Evolutionary conservation across 2,329 filamentous ascomycete genomes (phyloP).

Genomic region (Botrytis deweyae): DNA sequence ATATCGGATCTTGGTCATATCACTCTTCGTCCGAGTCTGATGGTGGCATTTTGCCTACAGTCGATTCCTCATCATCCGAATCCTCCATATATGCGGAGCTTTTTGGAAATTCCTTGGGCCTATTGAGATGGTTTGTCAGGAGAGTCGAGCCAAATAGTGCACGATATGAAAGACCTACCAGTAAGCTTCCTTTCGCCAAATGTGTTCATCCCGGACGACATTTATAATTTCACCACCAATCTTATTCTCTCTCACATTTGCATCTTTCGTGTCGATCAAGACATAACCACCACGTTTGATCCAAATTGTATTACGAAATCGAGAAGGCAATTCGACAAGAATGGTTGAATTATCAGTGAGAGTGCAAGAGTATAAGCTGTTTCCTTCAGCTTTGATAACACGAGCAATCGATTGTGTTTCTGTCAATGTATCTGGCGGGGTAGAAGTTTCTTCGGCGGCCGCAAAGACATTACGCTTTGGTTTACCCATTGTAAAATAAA

Average conservation of each 20-base stretch:
- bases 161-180: constrained; percentile 56
- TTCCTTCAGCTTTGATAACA: constrained; percentile 79
- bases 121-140: constrained; percentile 39
- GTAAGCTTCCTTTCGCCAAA: constrained; percentile 84
- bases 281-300: constrained; percentile 88
- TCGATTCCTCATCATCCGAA: constrained; percentile 74
- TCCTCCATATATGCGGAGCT: constrained; percentile 58
- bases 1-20: constrained; percentile 34
- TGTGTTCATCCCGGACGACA: constrained; percentile 85
- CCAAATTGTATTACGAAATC: constrained; percentile 91
- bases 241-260: constrained; percentile 70
- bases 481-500: constrained; percentile 57
- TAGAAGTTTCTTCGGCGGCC: constrained; percentile 69
- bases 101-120: constrained; percentile 79
- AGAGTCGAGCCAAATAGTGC: background rate
- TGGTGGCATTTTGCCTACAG: constrained; percentile 80
- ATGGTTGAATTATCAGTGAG: constrained; percentile 65
- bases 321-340: constrained; percentile 77
- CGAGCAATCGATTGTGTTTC: constrained; percentile 69
- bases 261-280: constrained; percentile 68
- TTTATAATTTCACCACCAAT: constrained; percentile 89
- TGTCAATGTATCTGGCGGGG: constrained; percentile 58
- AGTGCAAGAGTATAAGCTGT: constrained; percentile 81
- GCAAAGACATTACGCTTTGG: constrained; percentile 76
- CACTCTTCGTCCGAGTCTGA: constrained; percentile 73